These are phyloP conservation scores for Phytophthora pisi DNA, from an alignment of 352 stramenopile species.

Conservation along the genomic window DNA sequence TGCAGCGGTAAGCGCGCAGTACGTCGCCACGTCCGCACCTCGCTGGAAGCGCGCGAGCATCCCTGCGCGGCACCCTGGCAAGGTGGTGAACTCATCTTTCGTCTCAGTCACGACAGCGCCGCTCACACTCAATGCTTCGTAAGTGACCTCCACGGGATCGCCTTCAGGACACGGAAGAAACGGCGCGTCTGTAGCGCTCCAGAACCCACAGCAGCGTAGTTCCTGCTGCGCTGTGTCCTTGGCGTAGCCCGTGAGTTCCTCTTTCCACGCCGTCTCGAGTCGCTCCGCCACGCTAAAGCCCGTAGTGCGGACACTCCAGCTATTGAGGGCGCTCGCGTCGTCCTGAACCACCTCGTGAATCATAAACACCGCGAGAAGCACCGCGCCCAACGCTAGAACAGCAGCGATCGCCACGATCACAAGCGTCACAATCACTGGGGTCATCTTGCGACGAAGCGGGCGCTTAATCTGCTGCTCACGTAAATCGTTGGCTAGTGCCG, in stretches of 20 bases:
- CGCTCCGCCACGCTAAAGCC: slow-evolving; percentile 63
- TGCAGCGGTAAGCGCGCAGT: slow-evolving; percentile 38
- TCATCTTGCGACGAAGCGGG: slow-evolving; percentile 26
- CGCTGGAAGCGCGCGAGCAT: slow-evolving; percentile 68
- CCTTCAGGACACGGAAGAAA: slow-evolving; percentile 61
- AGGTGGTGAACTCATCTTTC: slow-evolving; percentile 51
- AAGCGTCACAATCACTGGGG: slow-evolving; percentile 21
- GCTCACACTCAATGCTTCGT: slow-evolving; percentile 66
- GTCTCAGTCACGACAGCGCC: slow-evolving; percentile 50
- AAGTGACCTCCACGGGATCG: slow-evolving; percentile 52
- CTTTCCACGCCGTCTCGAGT: slow-evolving; percentile 55
- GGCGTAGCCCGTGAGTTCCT: slow-evolving; percentile 45
- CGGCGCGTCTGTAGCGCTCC: slow-evolving; percentile 42
- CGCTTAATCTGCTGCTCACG: slow-evolving; percentile 40
- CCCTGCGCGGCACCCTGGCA: slow-evolving; percentile 52
- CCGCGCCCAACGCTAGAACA: slow-evolving; percentile 46
- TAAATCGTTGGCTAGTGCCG: slow-evolving; percentile 61
- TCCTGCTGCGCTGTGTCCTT: slow-evolving; percentile 65
- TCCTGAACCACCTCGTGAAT: slow-evolving; percentile 62
- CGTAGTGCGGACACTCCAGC: slow-evolving; percentile 78
- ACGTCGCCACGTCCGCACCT: slow-evolving; percentile 48
- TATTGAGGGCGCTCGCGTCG: slow-evolving; percentile 47
- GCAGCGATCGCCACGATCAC: slow-evolving; percentile 44
- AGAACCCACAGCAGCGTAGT: slow-evolving; percentile 76
- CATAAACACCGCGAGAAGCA: slow-evolving; percentile 65